Evolutionary conservation across 2,329 filamentous ascomycete species (phyloP).

Genomic region (Ceratocystis ficicola): DNA sequence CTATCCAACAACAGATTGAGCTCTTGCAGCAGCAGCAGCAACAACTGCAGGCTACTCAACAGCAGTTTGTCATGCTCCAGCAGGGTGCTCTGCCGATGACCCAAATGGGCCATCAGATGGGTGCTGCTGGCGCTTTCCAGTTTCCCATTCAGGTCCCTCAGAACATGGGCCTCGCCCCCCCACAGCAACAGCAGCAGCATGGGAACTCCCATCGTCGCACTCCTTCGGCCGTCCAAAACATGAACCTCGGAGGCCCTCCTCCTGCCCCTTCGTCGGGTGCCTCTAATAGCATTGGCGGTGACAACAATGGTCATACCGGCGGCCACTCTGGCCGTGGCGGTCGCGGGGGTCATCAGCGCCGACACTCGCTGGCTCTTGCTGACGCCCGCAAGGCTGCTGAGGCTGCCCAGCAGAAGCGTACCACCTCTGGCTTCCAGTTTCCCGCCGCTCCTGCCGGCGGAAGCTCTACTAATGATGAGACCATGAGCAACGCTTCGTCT

Average conservation of each 20-base stretch:
- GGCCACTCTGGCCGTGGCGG: constrained; percentile 60
- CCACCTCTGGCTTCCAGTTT: constrained; percentile 89
- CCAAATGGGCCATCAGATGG: constrained; percentile 61
- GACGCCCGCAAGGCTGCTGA: constrained; percentile 98
- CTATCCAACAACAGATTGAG: constrained; percentile 96
- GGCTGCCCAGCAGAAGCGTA: constrained; percentile 89
- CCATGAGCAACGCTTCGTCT: constrained; percentile 29
- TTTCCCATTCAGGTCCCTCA: constrained; percentile 69
- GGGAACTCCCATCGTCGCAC: constrained; percentile 87
- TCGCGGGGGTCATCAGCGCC: constrained; percentile 74
- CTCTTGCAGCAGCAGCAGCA: constrained; percentile 95
- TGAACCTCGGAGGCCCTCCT: constrained; percentile 67
- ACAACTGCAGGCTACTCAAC: constrained; percentile 89
- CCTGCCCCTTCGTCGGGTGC: constrained; percentile 87
- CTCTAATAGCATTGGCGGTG: constrained; percentile 75
- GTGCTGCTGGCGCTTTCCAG: constrained; percentile 74
- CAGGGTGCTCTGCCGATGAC: constrained; percentile 76
- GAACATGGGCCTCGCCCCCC: constrained; percentile 55
- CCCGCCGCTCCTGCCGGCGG: constrained; percentile 56
- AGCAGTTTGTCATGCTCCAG: constrained; percentile 96
- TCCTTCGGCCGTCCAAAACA: constrained; percentile 88
- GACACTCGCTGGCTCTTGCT: constrained; percentile 85
- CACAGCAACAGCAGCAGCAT: constrained; percentile 63
- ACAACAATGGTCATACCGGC: constrained; percentile 44
- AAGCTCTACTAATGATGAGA: constrained; percentile 46